Percentiles rank a stretch among this genome's conserved stretches.
Conservation (phyloP, 768 basidiomycete genomes). For the Boletellus emodensis region DNA sequence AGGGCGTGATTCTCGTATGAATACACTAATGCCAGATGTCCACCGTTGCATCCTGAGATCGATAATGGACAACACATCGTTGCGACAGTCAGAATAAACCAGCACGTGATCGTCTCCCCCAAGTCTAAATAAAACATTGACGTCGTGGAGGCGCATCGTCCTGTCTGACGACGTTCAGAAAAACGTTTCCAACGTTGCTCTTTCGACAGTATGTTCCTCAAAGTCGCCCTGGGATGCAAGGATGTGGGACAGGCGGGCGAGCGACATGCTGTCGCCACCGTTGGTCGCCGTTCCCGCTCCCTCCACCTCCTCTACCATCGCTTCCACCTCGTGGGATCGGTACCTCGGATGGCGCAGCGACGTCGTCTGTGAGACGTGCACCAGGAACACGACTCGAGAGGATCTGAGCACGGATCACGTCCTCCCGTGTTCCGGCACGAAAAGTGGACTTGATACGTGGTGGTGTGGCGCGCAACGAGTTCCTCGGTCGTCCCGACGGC, state of each 20-base stretch:
- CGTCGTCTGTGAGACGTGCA: conserved; percentile 64
- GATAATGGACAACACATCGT: no score
- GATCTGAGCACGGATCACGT: conserved; percentile 50
- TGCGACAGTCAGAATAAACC: no score
- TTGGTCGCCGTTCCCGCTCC: no score
- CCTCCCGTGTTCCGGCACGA: conserved; percentile 61
- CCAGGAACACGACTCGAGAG: conserved; percentile 63
- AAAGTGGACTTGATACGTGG: conserved; percentile 73
- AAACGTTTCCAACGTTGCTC: conserved; percentile 68
- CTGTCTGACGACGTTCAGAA: conserved; percentile 64
- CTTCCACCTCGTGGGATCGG: conserved; percentile 37
- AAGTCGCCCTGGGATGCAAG: conserved; percentile 52
- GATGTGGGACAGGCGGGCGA: conserved; percentile 56
- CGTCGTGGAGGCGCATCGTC: conserved; percentile 28
- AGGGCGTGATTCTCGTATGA: background rate
- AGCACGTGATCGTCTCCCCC: no score
- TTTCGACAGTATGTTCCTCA: conserved; percentile 67
- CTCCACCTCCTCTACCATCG: no score
- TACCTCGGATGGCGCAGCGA: conserved; percentile 73
- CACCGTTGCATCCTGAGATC: no score
- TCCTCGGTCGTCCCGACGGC: conserved; percentile 65
- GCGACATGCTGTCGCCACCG: conserved; percentile 33
- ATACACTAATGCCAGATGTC: background rate
- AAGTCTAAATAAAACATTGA: conserved; percentile 2
- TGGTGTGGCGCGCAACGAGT: conserved; percentile 60